Evolutionary conservation across 129 eudicot species (phyloP), one percentile per base, ranked within the genome.

Genomic region (Flaveria ramosissima): DNA sequence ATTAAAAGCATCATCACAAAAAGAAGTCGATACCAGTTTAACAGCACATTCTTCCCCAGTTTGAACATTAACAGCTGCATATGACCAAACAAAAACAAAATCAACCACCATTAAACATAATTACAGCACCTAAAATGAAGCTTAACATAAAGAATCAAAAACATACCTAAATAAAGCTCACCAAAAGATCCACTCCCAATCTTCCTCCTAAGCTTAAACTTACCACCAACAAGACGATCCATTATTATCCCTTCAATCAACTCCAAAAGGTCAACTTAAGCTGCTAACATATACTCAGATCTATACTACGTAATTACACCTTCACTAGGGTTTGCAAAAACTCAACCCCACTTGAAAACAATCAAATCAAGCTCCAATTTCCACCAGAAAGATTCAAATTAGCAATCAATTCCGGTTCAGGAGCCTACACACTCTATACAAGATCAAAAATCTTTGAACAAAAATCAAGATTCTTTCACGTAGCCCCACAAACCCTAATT

Each of bases 121-220:
- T 26, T 12, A 70, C 13, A 73, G 47, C 16, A 21, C 53, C 74
- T 52, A 74, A 39, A 46, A 53, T 17, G 20, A 26, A 14, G 52
- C 64, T 76, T 50, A 42, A 55, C 3, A 59, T 2, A 43, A 23
- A 65, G 7, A 68, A 45, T 9, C 19, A 17, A 15, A 71, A 64
- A 56, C 65, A 51, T 91, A 94, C 99, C 99, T 86, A 94, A 82
- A 91, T 80, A 89, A 56, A 94, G 93, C 81, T 94, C 99, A 61
- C 99, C 99, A 82, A 94, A 94, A 27, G 99, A 94, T 71, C 99
- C 99, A 86, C 96, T 89, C 23, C 99, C 98, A 87, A 93, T 90
- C 84, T 90, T 93, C 87, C 97, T 93, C 66, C 98, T 97, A 77
- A 93, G 83, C 90, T 91, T 91, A 90, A 80, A 94, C 84, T 89